phyloP scores from a whole-genome alignment of 75 land plant species.

The Selaginella tamariscina region DNA sequence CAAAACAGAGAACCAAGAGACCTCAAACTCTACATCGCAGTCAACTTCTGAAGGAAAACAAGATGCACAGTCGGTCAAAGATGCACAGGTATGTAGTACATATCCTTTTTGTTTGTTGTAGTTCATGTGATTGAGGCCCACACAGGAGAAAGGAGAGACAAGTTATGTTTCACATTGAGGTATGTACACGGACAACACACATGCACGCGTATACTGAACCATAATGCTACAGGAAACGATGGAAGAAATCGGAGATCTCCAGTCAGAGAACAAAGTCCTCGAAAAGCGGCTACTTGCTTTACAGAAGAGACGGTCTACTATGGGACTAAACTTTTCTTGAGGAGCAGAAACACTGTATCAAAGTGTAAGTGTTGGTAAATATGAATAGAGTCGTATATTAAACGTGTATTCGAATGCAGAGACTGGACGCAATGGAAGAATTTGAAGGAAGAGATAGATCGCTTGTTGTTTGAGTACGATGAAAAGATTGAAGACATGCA shows the following conservation, averaged over 20 bases:
- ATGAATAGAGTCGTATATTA: too few relatives aligned
- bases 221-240: conserved; percentile 12
- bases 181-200: not conserved
- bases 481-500: not conserved
- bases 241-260: conserved; percentile 14
- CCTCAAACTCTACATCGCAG: too few relatives aligned
- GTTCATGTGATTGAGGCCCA: too few relatives aligned
- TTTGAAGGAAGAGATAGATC: not conserved
- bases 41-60: too few relatives aligned
- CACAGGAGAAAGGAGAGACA: too few relatives aligned
- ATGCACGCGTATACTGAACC: not conserved
- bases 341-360: conserved; percentile 19
- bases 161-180: not conserved
- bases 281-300: conserved; percentile 15
- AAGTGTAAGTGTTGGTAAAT: conserved; percentile 6
- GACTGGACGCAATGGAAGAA: not conserved
- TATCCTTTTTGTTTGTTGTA: too few relatives aligned
- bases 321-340: conserved; percentile 22
- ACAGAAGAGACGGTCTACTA: conserved; percentile 18
- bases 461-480: not conserved
- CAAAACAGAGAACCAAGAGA: too few relatives aligned
- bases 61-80: too few relatives aligned
- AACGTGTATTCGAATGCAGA: too few relatives aligned
- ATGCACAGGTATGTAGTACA: too few relatives aligned
- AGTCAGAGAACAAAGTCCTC: conserved; percentile 17